Base-by-base conservation (phyloP, 352 stramenopile genomes). In the Globisporangium irregulare region DNA sequence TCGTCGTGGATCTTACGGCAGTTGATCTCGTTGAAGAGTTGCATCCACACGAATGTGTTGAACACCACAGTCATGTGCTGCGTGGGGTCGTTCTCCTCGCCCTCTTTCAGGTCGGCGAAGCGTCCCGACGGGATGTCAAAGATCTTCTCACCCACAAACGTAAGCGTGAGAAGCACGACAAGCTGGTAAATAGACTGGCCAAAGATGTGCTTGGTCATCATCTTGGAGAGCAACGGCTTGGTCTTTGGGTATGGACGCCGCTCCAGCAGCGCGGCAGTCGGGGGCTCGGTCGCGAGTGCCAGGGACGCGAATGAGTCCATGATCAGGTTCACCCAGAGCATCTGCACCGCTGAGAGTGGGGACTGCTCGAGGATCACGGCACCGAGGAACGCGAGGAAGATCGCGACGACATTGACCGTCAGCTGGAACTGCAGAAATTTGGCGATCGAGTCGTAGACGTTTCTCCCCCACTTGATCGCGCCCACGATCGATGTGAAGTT, bases 371-470 rank as follows among this genome's bases (percentile, higher is more conserved):
- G 62, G 22, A 90, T 80, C 7, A 91, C 73, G 20, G 95, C 92
- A 6, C 90, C 91, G 24, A 99, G 54, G 67, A 98, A 98, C 3
- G 95, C 95, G 25, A 98, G 80, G 27, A 78, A 86, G 50, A 99
- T 90, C 3, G 95, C 97, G 9, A 98, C 95, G 27, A 99, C 84
- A 75, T 99, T 99, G 27, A 99, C 94, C 6, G 97, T 99, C 27
- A 99, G 85, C 84, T 99, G 96, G 77, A 99, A 99, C 81, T 99
- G 97, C 50, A 99, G 76, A 79, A 99, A 99, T 80, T 99, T 99
- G 66, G 91, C 79, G 73, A 99, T 99, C 56, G 97, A 98, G 68
- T 99, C 96, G 75, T 98, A 99, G 1, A 99, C 94, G 59, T 95
- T 98, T 36, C 97, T 80, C 8, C 97, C 97, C 96, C 95, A 99